Evolutionary conservation across 306 rosid genomes (phyloP), one percentile per base, ranked within the genome.

Genomic region (Hippophae rhamnoides): DNA sequence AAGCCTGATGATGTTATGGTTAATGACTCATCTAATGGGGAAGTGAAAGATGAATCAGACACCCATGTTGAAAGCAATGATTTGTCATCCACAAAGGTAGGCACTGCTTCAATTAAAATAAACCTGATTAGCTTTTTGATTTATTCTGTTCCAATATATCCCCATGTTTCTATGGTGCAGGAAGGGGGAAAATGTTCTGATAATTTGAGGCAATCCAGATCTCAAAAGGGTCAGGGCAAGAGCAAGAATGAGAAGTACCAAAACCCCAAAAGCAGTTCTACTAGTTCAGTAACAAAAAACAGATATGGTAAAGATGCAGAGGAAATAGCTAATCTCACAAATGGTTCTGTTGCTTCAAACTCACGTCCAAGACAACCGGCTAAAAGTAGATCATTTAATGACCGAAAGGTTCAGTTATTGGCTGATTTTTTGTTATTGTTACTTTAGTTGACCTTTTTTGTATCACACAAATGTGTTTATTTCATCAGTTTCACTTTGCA

Each of bases 291-390:
- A 10, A 82, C 67, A 71, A 82, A 69, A 74, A 68, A 51, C 77
- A 82, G 75, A 74, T 90, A 82, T 58, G 90, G 81, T 74, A 80
- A 83, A 61, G 80, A 58, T 69, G 81, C 61, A 38, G 74, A 72
- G 60, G 78, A 64, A 48, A 47, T 64, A 67, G 56, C 89, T 69
- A 11, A 80, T 71, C 74, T 69, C 38, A 31, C 38, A 18, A 93
- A 89, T 77, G 95, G 94, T 72, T 73, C 78, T 14, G 70, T 57
- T 48, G 63, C 68, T 66, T 71, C 67, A 43, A 82, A 58, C 62
- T 69, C 81, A 52, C 74, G 13, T 72, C 12, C 84, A 6, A 86
- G 76, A 68, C 82, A 76, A 76, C 74, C 78, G 13, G 54, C 38
- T 70, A 86, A 86, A 72, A 75, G 66, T 64, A 75, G 58, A 67